Percentiles rank a stretch among this genome's conserved stretches.
Evolutionary conservation across 768 basidiomycete species (phyloP).

Genomic region (Galerina sulciceps): DNA sequence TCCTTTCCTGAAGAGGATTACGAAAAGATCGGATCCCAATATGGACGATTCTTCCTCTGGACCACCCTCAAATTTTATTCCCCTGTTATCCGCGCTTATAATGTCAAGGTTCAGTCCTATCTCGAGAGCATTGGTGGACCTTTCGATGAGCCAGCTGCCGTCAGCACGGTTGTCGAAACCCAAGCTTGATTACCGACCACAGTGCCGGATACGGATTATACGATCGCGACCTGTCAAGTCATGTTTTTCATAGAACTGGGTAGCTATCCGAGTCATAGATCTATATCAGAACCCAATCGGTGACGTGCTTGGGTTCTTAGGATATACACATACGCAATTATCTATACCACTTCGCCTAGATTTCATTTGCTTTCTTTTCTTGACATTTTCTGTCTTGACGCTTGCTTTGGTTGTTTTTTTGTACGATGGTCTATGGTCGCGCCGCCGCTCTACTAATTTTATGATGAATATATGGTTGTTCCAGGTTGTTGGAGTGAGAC

Average conservation of each 20-base stretch:
- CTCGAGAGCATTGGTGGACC: slow-evolving; percentile 61
- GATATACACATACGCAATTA: neutral
- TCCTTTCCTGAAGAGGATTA: slow-evolving; percentile 56
- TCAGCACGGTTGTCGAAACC: slow-evolving; percentile 1
- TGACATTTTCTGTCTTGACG: neutral
- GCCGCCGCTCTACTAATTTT: neutral
- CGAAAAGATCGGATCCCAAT: slow-evolving; percentile 61
- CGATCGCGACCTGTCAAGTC: slow-evolving; percentile 3
- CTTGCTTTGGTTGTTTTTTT: neutral
- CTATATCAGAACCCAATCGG: slow-evolving; percentile 4
- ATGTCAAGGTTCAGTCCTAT: slow-evolving; percentile 29
- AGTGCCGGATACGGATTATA: neutral
- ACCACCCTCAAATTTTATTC: slow-evolving; percentile 65
- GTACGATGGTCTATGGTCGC: neutral
- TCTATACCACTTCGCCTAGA: neutral
- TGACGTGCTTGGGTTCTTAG: neutral
- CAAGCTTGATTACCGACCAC: neutral
- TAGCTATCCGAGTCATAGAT: slow-evolving; percentile 14
- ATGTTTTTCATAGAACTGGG: slow-evolving; percentile 14
- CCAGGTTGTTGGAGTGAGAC: slow-evolving; percentile 5
- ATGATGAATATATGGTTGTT: neutral
- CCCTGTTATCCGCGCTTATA: slow-evolving; percentile 42
- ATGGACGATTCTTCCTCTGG: slow-evolving; percentile 77
- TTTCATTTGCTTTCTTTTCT: neutral
- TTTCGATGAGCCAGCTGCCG: slow-evolving; percentile 39